Evolutionary conservation across 1,139 yeast species (phyloP), one percentile per base, ranked within the genome.

Genomic region (Nakaseomyces glabratus): DNA sequence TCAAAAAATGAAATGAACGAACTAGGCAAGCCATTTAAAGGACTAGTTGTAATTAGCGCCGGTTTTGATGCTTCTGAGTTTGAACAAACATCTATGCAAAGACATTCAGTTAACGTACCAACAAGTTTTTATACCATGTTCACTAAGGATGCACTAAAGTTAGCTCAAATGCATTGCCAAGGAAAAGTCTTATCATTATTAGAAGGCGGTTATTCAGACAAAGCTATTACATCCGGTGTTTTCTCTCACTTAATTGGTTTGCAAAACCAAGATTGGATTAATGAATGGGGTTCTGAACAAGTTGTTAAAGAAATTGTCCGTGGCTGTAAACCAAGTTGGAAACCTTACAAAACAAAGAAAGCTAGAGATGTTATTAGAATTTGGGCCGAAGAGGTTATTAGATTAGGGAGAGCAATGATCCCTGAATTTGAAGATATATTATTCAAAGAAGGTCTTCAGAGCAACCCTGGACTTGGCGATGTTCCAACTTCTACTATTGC

Each of bases 51-150:
- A 12, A 67, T 84, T 2, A 80, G 93, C 28, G 90, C 95, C 1
- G 95, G 95, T 2, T 84, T 84, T 55, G 95, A 84, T 60, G 94
- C 93, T 2, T 78, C 85, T 19, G 95, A 84, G 54, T 77, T 73
- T 53, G 95, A 84, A 52, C 77, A 78, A 40, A 73, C 75, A 14
- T 74, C 77, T 39, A 84, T 84, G 95, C 94, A 84, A 58, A 66
- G 95, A 40, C 95, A 84, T 52, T 78, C 78, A 0, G 84, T 80
- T 21, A 77, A 79, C 46, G 88, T 84, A 4, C 95, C 95, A 4
- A 82, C 94, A 0, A 71, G 79, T 18, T 84, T 84, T 55, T 84
- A 79, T 55, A 69, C 82, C 16, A 69, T 68, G 24, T 82, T 84
- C 49, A 79, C 94, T 3, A 68, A 69, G 31, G 95, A 82, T 52